These are phyloP conservation scores for Yarrowia galli DNA, from an alignment of 1,139 yeast species.

Conservation along the genomic window DNA sequence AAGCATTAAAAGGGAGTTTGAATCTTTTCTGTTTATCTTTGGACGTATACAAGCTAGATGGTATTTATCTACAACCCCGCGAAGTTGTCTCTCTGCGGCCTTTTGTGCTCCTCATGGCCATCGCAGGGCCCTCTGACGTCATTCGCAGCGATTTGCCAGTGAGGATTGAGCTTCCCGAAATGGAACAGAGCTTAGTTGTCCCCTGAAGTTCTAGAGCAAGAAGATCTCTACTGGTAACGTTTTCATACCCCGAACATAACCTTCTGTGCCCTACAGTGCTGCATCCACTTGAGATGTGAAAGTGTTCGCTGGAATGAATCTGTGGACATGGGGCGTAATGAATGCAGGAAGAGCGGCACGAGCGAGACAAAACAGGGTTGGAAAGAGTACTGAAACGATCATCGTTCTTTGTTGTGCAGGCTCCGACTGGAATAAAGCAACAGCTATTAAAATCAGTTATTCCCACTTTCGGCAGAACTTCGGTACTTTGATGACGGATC, in stretches of 20 bases:
- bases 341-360: neutral
- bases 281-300: neutral
- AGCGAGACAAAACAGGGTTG: neutral
- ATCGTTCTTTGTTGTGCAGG: neutral
- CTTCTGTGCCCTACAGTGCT: neutral
- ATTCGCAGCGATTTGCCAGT: neutral
- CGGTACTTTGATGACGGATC: neutral
- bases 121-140: neutral
- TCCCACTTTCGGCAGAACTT: slow-evolving; percentile 2
- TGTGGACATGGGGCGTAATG: neutral
- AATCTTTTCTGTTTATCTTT: neutral
- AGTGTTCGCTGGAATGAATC: slow-evolving; percentile 12
- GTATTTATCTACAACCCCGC: neutral
- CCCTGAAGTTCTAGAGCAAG: slow-evolving; percentile 1
- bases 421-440: neutral
- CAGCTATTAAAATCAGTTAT: slow-evolving; percentile 1
- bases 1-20: neutral
- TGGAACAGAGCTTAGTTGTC: neutral
- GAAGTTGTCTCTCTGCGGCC: neutral
- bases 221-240: neutral
- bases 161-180: neutral
- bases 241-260: neutral
- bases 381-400: neutral
- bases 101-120: no score
- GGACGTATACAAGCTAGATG: neutral